Base-by-base conservation (phyloP, 1,284 basidiomycete genomes). In the Boletellus deceptivus region DNA sequence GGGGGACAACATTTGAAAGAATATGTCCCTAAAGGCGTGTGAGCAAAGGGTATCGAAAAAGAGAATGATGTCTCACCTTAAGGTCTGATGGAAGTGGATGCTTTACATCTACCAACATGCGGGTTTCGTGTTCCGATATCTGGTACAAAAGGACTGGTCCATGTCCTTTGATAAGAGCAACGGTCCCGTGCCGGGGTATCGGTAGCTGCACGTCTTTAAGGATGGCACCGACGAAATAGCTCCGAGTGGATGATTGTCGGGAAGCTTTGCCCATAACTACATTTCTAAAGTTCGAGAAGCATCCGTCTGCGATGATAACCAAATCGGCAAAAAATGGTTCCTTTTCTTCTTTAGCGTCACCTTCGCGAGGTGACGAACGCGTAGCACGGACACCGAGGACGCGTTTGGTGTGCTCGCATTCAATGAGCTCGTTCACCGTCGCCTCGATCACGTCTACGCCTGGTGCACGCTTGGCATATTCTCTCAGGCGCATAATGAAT, bases 51-150 rank as follows among this genome's bases (percentile, higher is more conserved):
- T 7, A 27, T 40, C 1, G 16, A n/a, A 8, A 7, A 18, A 13
- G 31, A 45, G 11, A 18, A 4, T 16, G 13, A 25, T 20, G 4
- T 59, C 77, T 58, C 61, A 83, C 91, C 75, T 87, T 91, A 63
- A 92, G 78, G 58, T 93, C 87, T 6, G 83, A 75, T 0, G 96
- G 95, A 39, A 97, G 76, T 37, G 93, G 93, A 6, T 82, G 77
- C 62, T 93, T 91, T 48, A 98, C 80, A 71, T 98, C 95, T 54
- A 98, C 83, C 50, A 99, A 81, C 74, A 99, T 94, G 36, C 96
- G 83, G 13, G 93, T 98, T 62, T 91, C 86, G 56, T 78, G 76
- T 46, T 80, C 71, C 27, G 78, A 85, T 58, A 99, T 86, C 78
- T 98, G 76, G 68, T 92, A 92, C 45, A 91, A 70, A 48, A 92